Evolutionary conservation across 2,329 filamentous ascomycete genomes (phyloP), one percentile per base, ranked within the genome.

Genomic region (Pyrenochaeta sp.): DNA sequence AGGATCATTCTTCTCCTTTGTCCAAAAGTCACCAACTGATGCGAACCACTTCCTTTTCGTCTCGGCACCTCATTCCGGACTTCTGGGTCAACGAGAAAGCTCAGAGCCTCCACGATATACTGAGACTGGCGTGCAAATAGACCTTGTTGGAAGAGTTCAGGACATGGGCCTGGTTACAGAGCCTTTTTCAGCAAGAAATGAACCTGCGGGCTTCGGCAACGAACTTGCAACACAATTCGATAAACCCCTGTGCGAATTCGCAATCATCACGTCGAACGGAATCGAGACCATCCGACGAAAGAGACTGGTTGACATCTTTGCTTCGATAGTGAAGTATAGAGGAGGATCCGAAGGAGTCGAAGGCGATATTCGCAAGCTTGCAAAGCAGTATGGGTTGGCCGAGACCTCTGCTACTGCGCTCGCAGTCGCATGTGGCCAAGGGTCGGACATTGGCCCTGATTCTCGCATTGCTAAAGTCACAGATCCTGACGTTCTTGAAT

Each of bases 171-270:
- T 91, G 9, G 83, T 90, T 19, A 89, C 87, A 1, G 81, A 82
- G 35, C 83, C 88, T 0, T 93, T 91, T 58, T 58, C 65, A 6
- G 70, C 69, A 1, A 81, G 84, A 11, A 88, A 88, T 7, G 80
- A 85, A 0, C 74, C 74, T 8, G 81, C 84, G 15, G 93, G 92
- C 0, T 97, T 96, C 61, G 92, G 93, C 8, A 99, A 99, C 59
- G 94, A 99, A 72, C 78, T 97, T 42, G 90, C 94, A 1, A 88
- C 96, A n/a, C 95, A 99, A 60, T 99, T 94, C 60, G 94, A 99
- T 62, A 81, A 89, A 47, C 78, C 85, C 0, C 81, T 88, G 0
- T 85, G 87, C 36, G 93, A 99, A 65, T 85, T 97, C 53, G 94
- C 93, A 1, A 84, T 99, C 32, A 79, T 99, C 40, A 97, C 94